Evolutionary conservation across 148 eudicot species (phyloP), one percentile per base, ranked within the genome.

Genomic region (Rhododendron henanense): DNA sequence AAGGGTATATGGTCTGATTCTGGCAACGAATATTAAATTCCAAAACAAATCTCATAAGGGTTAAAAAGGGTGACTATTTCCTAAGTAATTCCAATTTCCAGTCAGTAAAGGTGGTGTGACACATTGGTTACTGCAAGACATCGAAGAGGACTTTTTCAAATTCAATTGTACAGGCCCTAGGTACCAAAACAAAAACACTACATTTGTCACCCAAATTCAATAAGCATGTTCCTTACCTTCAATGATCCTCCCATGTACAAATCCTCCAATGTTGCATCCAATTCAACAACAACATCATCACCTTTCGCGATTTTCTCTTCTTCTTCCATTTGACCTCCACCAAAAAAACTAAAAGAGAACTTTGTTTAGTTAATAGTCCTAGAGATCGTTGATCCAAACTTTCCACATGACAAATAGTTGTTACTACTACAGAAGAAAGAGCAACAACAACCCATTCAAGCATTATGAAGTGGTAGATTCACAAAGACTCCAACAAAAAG

Each of bases 211-310:
- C 35, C 35, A 50, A 81, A 85, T 45, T 10, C 50, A 16, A 37
- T 83, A 14, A 67, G 18, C 81, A 86, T 33, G 48, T 48, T 65
- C 10, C 88, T 55, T 92, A 97, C 99, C 98, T 97, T 94, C 91
- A 94, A 47, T 69, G 98, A 92, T 83, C 99, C 98, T 79, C 98
- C 99, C 98, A 97, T 93, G 91, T 95, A 97, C 47, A 97, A 89
- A 91, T 97, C 99, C 87, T 97, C 98, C 87, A 95, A 82, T 65
- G 98, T 90, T 84, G 99, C 99, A 86, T 97, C 99, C 90, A 97
- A 88, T 57, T 97, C 99, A 83, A 97, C 95, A 89, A 95, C 92
- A n/a, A 97, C 98, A 83, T 95, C 99, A 90, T 97, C 99, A 48
- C 99, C 99, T 89, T 93, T 97, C 81, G 88, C 92, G 61, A 95